Evolutionary conservation across 2,329 filamentous ascomycete species (phyloP).

Genomic region (Colletotrichum navitas): DNA sequence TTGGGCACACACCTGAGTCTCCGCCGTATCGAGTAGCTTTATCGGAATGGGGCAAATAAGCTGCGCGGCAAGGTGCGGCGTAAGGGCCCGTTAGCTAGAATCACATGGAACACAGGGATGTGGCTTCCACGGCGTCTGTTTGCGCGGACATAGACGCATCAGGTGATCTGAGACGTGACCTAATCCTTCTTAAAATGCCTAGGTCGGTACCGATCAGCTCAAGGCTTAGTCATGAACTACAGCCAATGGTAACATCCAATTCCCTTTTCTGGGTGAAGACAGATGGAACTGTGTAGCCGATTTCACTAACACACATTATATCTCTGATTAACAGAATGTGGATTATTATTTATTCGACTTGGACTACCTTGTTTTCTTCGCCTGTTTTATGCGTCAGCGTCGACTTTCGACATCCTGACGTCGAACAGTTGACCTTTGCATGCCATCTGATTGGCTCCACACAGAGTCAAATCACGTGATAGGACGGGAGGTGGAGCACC

Average conservation of each 20-base stretch:
- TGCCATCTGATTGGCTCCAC: conserved; percentile 33
- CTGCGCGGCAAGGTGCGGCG: not conserved
- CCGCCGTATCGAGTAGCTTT: not conserved
- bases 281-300: not conserved
- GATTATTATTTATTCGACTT: too few species aligned
- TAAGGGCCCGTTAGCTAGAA: conserved; percentile 14
- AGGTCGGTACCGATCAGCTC: not conserved
- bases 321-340: not conserved
- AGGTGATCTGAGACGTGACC: not conserved
- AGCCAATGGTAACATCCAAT: not conserved
- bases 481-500: conserved; percentile 14
- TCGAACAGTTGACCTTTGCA: conserved; percentile 37
- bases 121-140: not conserved
- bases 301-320: not conserved
- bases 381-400: too few species aligned
- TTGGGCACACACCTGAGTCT: not conserved
- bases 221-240: not conserved
- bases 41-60: conserved; percentile 18
- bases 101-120: conserved; percentile 40
- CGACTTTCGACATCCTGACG: too few species aligned
- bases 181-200: too few species aligned
- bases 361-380: not conserved
- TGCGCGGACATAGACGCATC: not conserved
- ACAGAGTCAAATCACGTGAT: conserved; percentile 31
- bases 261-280: not conserved